Base-by-base conservation (phyloP, 805 yeast genomes). In the Saccharomycopsis sp. region DNA sequence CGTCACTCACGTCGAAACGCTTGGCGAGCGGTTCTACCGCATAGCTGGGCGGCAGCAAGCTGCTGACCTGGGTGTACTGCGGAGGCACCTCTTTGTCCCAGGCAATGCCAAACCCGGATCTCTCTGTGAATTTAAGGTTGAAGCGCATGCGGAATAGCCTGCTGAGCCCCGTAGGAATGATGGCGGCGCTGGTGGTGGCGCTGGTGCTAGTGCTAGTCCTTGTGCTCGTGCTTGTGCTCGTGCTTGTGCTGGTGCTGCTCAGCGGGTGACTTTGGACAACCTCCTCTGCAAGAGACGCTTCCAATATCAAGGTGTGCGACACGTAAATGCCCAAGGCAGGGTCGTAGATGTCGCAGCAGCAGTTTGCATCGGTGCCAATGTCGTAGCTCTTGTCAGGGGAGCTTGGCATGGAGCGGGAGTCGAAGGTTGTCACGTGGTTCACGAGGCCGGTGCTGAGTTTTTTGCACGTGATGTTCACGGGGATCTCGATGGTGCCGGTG, bases 21-120 rank as follows among this genome's bases (percentile, higher is more conserved):
- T 46, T n/a, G n/a, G n/a, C n/a, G n/a, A n/a, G n/a, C n/a, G n/a
- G n/a, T n/a, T n/a, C n/a, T n/a, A n/a, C 42, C 10, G 47, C 68
- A 58, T 92, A 89, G 2, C 77, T 75, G 1, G 98, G 98, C 0
- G 98, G 98, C 17, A 88, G 76, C 32, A 85, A 66, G 0, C 94
- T 76, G 21, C 76, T 67, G 16, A 92, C 87, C 50, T 86, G 89
- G 40, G 76, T 85, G 54, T 92, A 92, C 16, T 87, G 82, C 1
- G 99, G 99, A 2, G 99, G 99, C 13, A 94, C 97, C 60, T 92
- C 98, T 56, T 89, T 96, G 60, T 89, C 96, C 97, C 98, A 92
- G 0, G 96, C 82, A 22, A 92, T 85, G 4, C 98, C 98, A 31
- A 92, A 67, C 0, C 99, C 99, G 0, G 95, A 80, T 45, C 97